phyloP scores from a whole-genome alignment of 345 rosid genomes.

The Balakata baccata region DNA sequence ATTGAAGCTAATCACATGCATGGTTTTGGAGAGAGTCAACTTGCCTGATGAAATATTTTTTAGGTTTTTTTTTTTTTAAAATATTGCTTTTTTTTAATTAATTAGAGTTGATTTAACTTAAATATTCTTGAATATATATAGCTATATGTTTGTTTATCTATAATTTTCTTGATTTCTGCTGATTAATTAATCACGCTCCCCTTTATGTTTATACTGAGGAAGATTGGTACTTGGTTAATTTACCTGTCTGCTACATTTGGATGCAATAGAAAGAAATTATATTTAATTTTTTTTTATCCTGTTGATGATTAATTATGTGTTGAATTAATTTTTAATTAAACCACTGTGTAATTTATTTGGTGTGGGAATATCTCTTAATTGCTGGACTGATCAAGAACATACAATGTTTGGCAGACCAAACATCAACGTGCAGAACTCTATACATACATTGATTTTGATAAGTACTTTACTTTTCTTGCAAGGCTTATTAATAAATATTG shows the following conservation, averaged over 20 bases:
- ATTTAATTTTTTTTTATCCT: background rate
- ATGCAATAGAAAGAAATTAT: background rate
- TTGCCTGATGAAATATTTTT: constrained; percentile 14
- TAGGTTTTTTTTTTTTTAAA: background rate
- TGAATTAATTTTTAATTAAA: background rate
- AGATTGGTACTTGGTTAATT: background rate
- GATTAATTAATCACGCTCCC: background rate
- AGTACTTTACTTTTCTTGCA: constrained; percentile 37
- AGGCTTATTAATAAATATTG: constrained; percentile 17
- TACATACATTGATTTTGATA: background rate
- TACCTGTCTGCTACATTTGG: no score
- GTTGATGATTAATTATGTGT: background rate
- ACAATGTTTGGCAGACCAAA: constrained; percentile 32
- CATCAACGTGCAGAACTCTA: constrained; percentile 22
- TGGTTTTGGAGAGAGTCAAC: constrained; percentile 38
- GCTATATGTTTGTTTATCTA: constrained; percentile 2
- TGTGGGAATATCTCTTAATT: background rate
- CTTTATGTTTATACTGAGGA: constrained; percentile 13
- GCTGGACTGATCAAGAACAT: background rate
- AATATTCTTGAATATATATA: constrained; percentile 1
- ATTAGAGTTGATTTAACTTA: constrained; percentile 8
- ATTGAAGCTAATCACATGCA: constrained; percentile 38
- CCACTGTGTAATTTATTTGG: background rate
- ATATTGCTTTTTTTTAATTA: background rate
- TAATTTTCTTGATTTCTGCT: background rate